phyloP scores from a whole-genome alignment of 495 filamentous ascomycete genomes.

The Hypomontagnella submonticulosa region DNA sequence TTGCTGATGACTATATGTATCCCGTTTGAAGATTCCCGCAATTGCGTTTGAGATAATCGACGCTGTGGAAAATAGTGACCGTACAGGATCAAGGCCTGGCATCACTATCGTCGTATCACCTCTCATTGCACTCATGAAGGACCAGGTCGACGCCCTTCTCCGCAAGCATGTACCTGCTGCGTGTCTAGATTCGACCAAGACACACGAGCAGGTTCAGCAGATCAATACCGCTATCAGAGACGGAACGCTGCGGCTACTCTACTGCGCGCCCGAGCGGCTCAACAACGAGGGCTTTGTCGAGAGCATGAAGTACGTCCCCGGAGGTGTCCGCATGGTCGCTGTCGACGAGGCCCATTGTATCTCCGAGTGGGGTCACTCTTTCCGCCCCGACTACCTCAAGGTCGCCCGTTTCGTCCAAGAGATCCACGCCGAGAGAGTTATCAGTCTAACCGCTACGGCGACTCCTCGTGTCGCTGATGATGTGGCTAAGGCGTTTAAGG shows the following conservation, averaged over 20 bases:
- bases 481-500: constrained; percentile 63
- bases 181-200: constrained; percentile 64
- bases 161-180: constrained; percentile 61
- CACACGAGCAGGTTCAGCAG: constrained; percentile 54
- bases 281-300: constrained; percentile 69
- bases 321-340: constrained; percentile 66
- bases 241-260: constrained; percentile 62
- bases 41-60: constrained; percentile 64
- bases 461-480: constrained; percentile 65
- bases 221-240: constrained; percentile 58
- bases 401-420: constrained; percentile 68
- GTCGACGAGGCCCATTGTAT: constrained; percentile 71
- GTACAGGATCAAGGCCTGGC: constrained; percentile 45
- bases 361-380: constrained; percentile 70
- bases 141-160: constrained; percentile 65
- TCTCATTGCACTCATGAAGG: constrained; percentile 68
- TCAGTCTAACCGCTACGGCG: constrained; percentile 69
- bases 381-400: constrained; percentile 69
- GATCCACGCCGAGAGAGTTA: constrained; percentile 64
- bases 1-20: constrained; percentile 4
- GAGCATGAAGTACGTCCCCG: constrained; percentile 60
- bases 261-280: constrained; percentile 67
- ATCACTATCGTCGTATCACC: constrained; percentile 67
- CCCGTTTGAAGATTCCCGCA: constrained; percentile 60
- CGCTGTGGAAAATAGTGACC: constrained; percentile 32